Percentiles rank a stretch among this genome's conserved stretches.
These are phyloP conservation scores for Eucalyptus sideroxylon DNA, from an alignment of 345 rosid genomes.

Conservation along the genomic window DNA sequence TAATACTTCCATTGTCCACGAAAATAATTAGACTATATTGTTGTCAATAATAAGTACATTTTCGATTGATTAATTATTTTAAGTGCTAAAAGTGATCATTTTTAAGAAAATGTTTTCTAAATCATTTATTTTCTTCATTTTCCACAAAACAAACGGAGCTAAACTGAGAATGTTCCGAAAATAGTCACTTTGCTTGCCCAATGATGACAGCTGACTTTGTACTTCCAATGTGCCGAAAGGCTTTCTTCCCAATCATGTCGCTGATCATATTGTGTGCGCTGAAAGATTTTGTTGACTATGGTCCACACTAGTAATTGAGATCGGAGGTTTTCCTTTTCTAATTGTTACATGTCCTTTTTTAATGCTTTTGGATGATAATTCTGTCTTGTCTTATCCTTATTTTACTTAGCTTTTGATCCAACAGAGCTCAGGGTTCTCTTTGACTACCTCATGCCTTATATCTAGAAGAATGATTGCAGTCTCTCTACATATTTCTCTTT, in stretches of 20 bases:
- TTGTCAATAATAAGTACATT: neutral
- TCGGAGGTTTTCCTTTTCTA: neutral
- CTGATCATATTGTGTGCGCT: neutral
- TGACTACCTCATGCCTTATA: neutral
- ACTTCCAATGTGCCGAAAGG: neutral
- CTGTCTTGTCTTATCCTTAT: neutral
- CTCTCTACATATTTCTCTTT: neutral
- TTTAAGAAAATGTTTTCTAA: neutral
- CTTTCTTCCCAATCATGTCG: neutral
- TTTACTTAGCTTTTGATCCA: neutral
- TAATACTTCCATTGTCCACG: neutral
- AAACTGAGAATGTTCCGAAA: neutral
- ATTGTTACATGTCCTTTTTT: neutral
- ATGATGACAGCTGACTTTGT: neutral
- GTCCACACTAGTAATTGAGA: neutral
- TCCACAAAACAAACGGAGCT: neutral
- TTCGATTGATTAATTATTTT: neutral
- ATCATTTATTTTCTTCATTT: too few relatives aligned
- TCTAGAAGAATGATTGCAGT: neutral
- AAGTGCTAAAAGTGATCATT: neutral
- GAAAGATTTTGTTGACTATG: neutral
- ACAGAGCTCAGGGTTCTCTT: neutral
- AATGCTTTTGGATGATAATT: neutral
- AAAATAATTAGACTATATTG: neutral
- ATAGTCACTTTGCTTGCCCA: neutral